A percentile compares a stretch with the other conserved stretches of the same genome.
Evolutionary conservation across 352 stramenopile genomes (phyloP).

Genomic region (Achlya hypogyna): DNA sequence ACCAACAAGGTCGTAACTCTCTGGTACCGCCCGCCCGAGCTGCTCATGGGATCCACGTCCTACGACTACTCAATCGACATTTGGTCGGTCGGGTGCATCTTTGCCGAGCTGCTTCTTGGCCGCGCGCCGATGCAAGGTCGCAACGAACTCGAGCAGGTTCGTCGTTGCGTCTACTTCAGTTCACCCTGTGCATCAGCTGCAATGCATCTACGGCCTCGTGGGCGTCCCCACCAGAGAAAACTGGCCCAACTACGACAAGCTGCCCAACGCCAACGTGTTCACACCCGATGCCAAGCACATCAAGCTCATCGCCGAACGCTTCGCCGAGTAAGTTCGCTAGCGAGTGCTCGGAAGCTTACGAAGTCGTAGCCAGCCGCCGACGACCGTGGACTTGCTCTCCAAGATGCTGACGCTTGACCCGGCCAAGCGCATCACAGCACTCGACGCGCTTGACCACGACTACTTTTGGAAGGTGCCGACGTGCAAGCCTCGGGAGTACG

Average conservation of each 20-base stretch:
- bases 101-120: slow-evolving; percentile 66
- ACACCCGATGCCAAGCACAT: slow-evolving; percentile 73
- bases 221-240: slow-evolving; percentile 71
- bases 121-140: slow-evolving; percentile 77
- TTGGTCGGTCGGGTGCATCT: slow-evolving; percentile 91
- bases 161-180: slow-evolving; percentile 8
- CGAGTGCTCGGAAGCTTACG: neutral
- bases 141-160: slow-evolving; percentile 73
- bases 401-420: slow-evolving; percentile 94
- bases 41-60: slow-evolving; percentile 86
- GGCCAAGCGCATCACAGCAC: slow-evolving; percentile 87
- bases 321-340: slow-evolving; percentile 54
- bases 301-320: slow-evolving; percentile 53
- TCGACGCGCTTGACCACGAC: slow-evolving; percentile 92
- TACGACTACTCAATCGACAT: slow-evolving; percentile 91
- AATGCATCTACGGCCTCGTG: slow-evolving; percentile 71
- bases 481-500: slow-evolving; percentile 74
- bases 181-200: slow-evolving; percentile 48
- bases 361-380: slow-evolving; percentile 53
- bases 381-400: slow-evolving; percentile 85
- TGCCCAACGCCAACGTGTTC: slow-evolving; percentile 56
- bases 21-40: slow-evolving; percentile 91
- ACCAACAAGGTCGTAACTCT: slow-evolving; percentile 95
- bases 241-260: slow-evolving; percentile 69
- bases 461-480: slow-evolving; percentile 92